Evolutionary conservation across 2,329 filamentous ascomycete genomes (phyloP).

Genomic region (Aureobasidium namibiae): DNA sequence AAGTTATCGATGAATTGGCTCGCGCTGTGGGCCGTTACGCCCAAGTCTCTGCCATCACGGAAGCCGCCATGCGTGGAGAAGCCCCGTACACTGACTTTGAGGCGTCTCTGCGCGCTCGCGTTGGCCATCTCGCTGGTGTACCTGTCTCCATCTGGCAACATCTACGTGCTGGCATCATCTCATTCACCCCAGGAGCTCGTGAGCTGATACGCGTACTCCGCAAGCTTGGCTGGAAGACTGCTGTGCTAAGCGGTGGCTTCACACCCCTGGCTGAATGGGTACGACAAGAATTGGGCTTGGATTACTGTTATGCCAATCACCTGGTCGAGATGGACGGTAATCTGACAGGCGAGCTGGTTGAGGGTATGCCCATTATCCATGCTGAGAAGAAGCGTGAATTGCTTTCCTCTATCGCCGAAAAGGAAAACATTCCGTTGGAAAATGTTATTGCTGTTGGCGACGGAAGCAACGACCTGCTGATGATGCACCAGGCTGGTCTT

Average conservation of each 20-base stretch:
- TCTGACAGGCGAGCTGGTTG: slow-evolving; percentile 65
- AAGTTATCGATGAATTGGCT: slow-evolving; percentile 94
- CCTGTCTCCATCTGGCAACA: slow-evolving; percentile 62
- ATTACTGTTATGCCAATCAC: slow-evolving; percentile 84
- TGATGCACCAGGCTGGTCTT: slow-evolving; percentile 67
- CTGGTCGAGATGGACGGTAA: slow-evolving; percentile 51
- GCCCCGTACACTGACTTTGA: slow-evolving; percentile 66
- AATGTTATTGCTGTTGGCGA: slow-evolving; percentile 71
- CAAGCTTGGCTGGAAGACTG: slow-evolving; percentile 73
- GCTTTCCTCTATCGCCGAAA: slow-evolving; percentile 59
- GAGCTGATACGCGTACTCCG: slow-evolving; percentile 68
- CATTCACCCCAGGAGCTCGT: slow-evolving; percentile 72
- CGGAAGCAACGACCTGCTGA: slow-evolving; percentile 73
- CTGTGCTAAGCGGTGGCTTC: slow-evolving; percentile 88
- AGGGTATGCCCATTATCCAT: slow-evolving; percentile 64
- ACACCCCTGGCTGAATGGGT: slow-evolving; percentile 83
- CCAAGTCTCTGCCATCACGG: slow-evolving; percentile 79
- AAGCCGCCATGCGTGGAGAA: slow-evolving; percentile 91
- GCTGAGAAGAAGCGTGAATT: slow-evolving; percentile 66
- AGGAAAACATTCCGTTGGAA: slow-evolving; percentile 56
- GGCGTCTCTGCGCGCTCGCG: slow-evolving; percentile 70
- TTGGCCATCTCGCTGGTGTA: slow-evolving; percentile 72
- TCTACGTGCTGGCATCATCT: slow-evolving; percentile 60
- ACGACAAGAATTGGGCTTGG: slow-evolving; percentile 68
- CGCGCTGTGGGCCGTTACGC: slow-evolving; percentile 61